A percentile compares a stretch with the other conserved stretches of the same genome.
phyloP scores from a whole-genome alignment of 352 stramenopile genomes.

The Phytophthora sansomeana region DNA sequence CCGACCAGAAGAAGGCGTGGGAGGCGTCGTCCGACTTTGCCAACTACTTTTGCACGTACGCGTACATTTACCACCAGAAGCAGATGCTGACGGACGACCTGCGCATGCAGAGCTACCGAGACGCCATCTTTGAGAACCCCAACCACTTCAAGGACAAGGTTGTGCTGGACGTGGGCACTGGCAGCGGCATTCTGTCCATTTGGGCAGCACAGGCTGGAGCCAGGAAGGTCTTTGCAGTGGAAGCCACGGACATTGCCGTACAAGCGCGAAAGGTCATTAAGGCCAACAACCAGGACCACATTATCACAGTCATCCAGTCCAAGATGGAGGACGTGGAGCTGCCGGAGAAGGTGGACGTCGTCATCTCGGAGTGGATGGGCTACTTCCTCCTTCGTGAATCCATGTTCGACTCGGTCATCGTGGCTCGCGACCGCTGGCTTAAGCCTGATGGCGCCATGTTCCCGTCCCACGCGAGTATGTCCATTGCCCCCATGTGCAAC shows the following conservation, averaged over 20 bases:
- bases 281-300: constrained; percentile 95
- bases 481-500: constrained; percentile 96
- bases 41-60: constrained; percentile 93
- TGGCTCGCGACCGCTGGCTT: constrained; percentile 96
- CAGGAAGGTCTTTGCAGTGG: constrained; percentile 97
- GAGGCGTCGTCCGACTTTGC: constrained; percentile 89
- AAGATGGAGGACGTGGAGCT: constrained; percentile 98
- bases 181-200: constrained; percentile 98
- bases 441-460: constrained; percentile 98
- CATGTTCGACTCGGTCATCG: constrained; percentile 99
- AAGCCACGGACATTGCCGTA: constrained; percentile 98
- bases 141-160: constrained; percentile 99
- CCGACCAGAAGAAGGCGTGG: constrained; percentile 86
- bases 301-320: constrained; percentile 99
- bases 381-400: constrained; percentile 99
- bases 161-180: constrained; percentile 99
- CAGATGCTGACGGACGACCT: constrained; percentile 99
- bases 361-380: constrained; percentile 99
- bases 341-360: constrained; percentile 98
- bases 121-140: constrained; percentile 98
- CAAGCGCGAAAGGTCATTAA: constrained; percentile 97
- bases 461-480: constrained; percentile 98
- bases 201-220: constrained; percentile 99
- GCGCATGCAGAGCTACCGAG: constrained; percentile 99
- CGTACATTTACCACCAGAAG: constrained; percentile 94